phyloP scores from a whole-genome alignment of 208 protist genomes.

The Crithidia bombi region DNA sequence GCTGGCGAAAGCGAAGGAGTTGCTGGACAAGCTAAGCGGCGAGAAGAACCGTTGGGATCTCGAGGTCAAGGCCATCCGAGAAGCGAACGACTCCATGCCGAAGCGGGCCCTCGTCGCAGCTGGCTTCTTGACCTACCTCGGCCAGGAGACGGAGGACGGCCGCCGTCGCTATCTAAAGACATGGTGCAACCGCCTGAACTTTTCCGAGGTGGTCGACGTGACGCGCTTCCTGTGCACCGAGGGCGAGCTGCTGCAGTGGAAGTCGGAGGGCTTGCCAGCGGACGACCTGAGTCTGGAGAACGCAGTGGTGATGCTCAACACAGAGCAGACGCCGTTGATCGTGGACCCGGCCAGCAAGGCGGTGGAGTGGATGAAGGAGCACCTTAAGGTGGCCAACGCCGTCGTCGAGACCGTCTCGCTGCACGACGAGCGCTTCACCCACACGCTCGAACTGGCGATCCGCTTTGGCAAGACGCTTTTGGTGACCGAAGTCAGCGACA shows the following conservation, averaged over 20 bases:
- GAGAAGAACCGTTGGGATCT: conserved; percentile 95
- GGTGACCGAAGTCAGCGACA: conserved; percentile 94
- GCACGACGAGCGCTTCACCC: conserved; percentile 94
- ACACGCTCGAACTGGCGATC: conserved; percentile 96
- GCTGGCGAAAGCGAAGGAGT: conserved; percentile 87
- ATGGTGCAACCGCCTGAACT: conserved; percentile 81
- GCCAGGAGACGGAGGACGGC: conserved; percentile 81
- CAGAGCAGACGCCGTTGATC: conserved; percentile 90
- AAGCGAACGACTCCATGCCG: conserved; percentile 76
- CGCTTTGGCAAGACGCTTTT: conserved; percentile 98
- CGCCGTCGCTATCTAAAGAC: conserved; percentile 63
- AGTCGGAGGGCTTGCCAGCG: conserved; percentile 93
- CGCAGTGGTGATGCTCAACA: conserved; percentile 94
- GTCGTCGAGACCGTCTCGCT: conserved; percentile 87
- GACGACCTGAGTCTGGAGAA: conserved; percentile 97
- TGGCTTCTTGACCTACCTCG: conserved; percentile 95
- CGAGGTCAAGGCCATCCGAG: conserved; percentile 74
- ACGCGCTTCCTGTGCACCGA: conserved; percentile 94
- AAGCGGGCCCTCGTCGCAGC: conserved; percentile 87
- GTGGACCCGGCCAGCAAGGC: conserved; percentile 97
- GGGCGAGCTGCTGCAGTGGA: conserved; percentile 95
- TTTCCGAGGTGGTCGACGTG: conserved; percentile 49
- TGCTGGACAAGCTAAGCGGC: conserved; percentile 95
- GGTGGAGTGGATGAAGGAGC: conserved; percentile 90
- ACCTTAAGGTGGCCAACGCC: conserved; percentile 77